Percentiles rank a stretch among this genome's conserved stretches.
phyloP scores from a whole-genome alignment of 2,329 filamentous ascomycete species.

The Thelonectria blattea region DNA sequence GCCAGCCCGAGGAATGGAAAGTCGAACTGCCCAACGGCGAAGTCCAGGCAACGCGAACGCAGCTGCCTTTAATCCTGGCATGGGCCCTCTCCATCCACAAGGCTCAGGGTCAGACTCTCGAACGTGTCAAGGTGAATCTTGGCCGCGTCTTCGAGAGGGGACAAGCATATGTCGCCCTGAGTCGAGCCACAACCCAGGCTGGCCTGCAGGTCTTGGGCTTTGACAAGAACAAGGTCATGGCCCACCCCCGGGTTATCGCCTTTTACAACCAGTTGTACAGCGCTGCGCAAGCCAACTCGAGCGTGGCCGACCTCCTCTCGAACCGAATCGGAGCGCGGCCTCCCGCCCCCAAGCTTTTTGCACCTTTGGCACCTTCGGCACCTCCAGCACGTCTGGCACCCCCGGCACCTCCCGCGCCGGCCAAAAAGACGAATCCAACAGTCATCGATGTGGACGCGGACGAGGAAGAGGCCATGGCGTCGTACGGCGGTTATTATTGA shows the following conservation, averaged over 20 bases:
- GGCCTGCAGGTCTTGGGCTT: conserved; percentile 90
- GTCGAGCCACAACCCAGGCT: conserved; percentile 85
- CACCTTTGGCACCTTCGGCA: conserved; percentile 16
- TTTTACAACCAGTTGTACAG: conserved; percentile 87
- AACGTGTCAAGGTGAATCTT: conserved; percentile 92
- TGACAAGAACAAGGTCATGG: conserved; percentile 90
- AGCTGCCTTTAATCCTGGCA: conserved; percentile 87
- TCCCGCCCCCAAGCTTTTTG: neutral
- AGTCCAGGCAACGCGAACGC: conserved; percentile 83
- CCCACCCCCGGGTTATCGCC: conserved; percentile 81
- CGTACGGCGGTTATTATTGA: conserved; percentile 51
- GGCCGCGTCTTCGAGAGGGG: conserved; percentile 95
- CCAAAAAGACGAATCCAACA: conserved; percentile 25
- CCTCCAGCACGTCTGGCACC: conserved; percentile 20
- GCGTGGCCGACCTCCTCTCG: conserved; percentile 49
- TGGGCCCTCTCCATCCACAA: conserved; percentile 99
- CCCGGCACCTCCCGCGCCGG: conserved; percentile 16
- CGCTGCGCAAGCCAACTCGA: conserved; percentile 61
- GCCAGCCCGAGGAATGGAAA: conserved; percentile 91
- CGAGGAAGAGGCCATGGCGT: conserved; percentile 56
- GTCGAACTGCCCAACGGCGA: conserved; percentile 96
- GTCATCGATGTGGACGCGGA: conserved; percentile 54
- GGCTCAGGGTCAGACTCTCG: conserved; percentile 92
- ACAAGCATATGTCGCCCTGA: conserved; percentile 95
- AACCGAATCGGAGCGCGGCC: conserved; percentile 40